A percentile compares a stretch with the other conserved stretches of the same genome.
phyloP scores from a whole-genome alignment of 129 eudicot genomes.

The Chrysanthemum lavandulifolium region DNA sequence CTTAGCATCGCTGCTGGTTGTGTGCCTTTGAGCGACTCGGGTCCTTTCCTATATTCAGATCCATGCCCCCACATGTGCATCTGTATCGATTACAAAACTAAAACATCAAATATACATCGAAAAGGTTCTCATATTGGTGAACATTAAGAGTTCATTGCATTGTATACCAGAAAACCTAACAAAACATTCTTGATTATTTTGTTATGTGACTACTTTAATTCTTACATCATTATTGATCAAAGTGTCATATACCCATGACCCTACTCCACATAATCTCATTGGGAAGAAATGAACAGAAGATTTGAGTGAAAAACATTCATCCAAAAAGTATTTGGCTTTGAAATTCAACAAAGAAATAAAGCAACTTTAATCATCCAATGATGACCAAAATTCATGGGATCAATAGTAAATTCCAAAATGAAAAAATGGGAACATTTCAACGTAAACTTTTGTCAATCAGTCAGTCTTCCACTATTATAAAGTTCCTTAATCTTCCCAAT shows the following conservation, averaged over 20 bases:
- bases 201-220: neutral
- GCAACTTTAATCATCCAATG: slow-evolving; percentile 32
- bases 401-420: slow-evolving; percentile 17
- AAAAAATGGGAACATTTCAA: slow-evolving; percentile 23
- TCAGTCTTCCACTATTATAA: slow-evolving; percentile 41
- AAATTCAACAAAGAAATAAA: slow-evolving; percentile 24
- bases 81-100: slow-evolving; percentile 34
- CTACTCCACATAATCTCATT: slow-evolving; percentile 16
- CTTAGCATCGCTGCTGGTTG: slow-evolving; percentile 97
- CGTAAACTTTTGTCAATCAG: slow-evolving; percentile 32
- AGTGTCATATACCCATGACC: slow-evolving; percentile 6
- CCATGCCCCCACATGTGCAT: slow-evolving; percentile 99
- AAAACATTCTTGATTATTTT: slow-evolving; percentile 14
- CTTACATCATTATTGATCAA: slow-evolving; percentile 15
- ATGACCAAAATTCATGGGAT: slow-evolving; percentile 28
- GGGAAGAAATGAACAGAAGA: slow-evolving; percentile 17
- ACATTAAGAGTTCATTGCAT: neutral
- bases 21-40: slow-evolving; percentile 78
- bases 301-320: slow-evolving; percentile 19
- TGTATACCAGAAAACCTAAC: neutral
- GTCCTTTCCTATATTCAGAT: slow-evolving; percentile 84
- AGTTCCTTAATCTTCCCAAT: slow-evolving; percentile 28
- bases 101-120: neutral
- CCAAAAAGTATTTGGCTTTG: slow-evolving; percentile 7
- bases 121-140: neutral